These are phyloP conservation scores for Sambucus nigra DNA, from an alignment of 129 eudicot genomes.

Conservation along the genomic window DNA sequence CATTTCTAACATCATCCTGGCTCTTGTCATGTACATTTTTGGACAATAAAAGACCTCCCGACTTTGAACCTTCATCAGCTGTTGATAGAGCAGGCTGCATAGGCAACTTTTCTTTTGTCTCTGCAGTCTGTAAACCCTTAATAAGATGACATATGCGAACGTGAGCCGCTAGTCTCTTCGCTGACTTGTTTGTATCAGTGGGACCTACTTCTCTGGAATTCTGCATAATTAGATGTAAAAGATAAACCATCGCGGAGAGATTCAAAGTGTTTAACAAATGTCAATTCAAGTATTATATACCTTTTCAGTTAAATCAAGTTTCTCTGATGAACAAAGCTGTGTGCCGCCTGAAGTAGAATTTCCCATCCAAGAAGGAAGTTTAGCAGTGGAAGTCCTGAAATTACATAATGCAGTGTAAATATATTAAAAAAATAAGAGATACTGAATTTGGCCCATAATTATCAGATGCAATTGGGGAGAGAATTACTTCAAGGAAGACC, in stretches of 20 bases:
- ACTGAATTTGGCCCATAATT: background rate
- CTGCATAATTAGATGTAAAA: slow-evolving; percentile 22
- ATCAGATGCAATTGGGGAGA: background rate
- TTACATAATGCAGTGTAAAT: background rate
- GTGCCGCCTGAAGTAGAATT: slow-evolving; percentile 3
- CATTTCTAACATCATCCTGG: slow-evolving; percentile 24
- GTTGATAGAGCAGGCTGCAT: slow-evolving; percentile 14
- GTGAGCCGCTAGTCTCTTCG: slow-evolving; percentile 41
- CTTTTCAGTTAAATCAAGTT: slow-evolving; percentile 10
- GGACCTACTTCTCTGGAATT: slow-evolving; percentile 11
- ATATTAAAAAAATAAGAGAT: background rate
- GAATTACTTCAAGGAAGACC: slow-evolving; percentile 13
- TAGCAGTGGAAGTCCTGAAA: slow-evolving; percentile 16
- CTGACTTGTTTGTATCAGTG: slow-evolving; percentile 19
- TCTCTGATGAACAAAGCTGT: slow-evolving; percentile 5
- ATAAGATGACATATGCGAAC: slow-evolving; percentile 53
- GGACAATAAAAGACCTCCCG: slow-evolving; percentile 11
- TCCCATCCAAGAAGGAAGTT: slow-evolving; percentile 21
- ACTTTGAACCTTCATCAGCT: slow-evolving; percentile 12
- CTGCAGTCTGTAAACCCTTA: slow-evolving; percentile 31
- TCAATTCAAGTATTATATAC: slow-evolving; percentile 1
- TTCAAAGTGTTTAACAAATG: background rate
- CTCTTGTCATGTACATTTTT: slow-evolving; percentile 8
- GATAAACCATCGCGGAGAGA: background rate
- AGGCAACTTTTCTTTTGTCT: slow-evolving; percentile 16